Percentiles rank a stretch among this genome's conserved stretches.
phyloP scores from a whole-genome alignment of 108 stramenopile genomes.

The Nannochloropsis gaditana region DNA sequence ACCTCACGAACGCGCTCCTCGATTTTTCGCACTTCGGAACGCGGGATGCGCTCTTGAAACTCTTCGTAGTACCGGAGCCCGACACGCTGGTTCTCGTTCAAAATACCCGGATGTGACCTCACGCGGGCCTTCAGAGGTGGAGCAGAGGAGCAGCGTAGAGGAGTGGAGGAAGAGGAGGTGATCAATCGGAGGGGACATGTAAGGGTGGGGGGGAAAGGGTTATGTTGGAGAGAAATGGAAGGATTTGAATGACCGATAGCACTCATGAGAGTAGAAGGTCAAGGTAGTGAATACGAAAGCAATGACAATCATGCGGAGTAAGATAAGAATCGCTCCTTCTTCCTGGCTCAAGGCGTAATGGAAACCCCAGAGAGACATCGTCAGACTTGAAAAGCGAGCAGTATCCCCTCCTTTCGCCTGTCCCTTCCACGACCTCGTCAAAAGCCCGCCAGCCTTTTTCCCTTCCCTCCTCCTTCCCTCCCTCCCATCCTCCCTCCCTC shows the following conservation, averaged over 20 bases:
- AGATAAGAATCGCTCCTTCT: no score
- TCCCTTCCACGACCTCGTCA: not conserved
- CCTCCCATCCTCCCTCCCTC: constrained; percentile 1
- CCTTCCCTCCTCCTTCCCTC: constrained; percentile 1
- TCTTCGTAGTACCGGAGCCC: not conserved
- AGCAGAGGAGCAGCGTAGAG: not conserved
- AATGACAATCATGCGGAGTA: no score
- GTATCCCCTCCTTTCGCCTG: not conserved
- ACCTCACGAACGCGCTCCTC: not conserved
- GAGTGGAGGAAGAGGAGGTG: not conserved
- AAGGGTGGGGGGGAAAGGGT: no score
- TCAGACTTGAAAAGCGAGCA: not conserved
- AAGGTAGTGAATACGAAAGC: no score
- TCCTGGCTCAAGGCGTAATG: no score
- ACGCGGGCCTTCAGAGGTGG: not conserved
- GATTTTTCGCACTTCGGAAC: not conserved
- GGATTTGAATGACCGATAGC: no score
- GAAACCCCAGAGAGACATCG: no score
- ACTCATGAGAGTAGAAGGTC: no score
- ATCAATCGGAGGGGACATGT: not conserved
- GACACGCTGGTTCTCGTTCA: not conserved
- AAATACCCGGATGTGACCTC: not conserved
- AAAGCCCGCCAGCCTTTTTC: not conserved
- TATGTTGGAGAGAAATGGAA: no score
- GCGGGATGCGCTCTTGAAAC: not conserved